Percentiles rank a stretch among this genome's conserved stretches.
Conservation (phyloP, 371 early-diverging fungal genomes). For the Mortierella sp. region DNA sequence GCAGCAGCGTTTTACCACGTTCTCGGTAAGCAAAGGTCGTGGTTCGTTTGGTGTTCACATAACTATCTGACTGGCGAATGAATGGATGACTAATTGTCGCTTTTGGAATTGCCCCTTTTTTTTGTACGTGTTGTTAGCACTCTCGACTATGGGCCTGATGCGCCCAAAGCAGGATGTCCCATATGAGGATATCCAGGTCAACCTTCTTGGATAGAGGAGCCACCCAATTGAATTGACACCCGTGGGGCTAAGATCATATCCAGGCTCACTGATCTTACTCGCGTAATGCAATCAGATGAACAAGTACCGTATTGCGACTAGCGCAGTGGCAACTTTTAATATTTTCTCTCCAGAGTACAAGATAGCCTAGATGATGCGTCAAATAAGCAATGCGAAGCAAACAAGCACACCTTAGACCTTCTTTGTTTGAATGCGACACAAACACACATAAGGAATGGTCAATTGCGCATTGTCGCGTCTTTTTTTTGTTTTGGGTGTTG, state of each 20-base stretch:
- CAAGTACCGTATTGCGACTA: too few species aligned
- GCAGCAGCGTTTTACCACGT: constrained; percentile 53
- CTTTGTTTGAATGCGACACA: too few species aligned
- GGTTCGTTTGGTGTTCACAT: neutral
- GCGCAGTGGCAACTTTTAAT: neutral
- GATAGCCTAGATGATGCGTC: too few species aligned
- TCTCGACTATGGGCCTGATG: constrained; percentile 16
- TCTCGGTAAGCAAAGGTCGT: constrained; percentile 18
- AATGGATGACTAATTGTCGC: neutral
- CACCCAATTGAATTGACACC: neutral
- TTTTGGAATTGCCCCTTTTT: too few species aligned
- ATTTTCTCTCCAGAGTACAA: neutral
- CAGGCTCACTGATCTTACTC: neutral
- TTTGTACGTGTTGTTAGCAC: neutral
- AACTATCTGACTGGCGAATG: too few species aligned
- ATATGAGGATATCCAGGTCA: constrained; percentile 13
- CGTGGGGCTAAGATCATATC: neutral
- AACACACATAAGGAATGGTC: neutral
- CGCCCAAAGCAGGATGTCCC: constrained; percentile 11
- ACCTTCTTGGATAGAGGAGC: neutral
- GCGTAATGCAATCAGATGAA: too few species aligned
- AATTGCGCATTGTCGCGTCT: neutral
- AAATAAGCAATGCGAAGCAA: too few species aligned
- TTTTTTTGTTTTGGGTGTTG: neutral
- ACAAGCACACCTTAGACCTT: too few species aligned